Percentiles rank a stretch among this genome's conserved stretches.
These are phyloP conservation scores for Bondarzewia mesenterica DNA, from an alignment of 1,284 basidiomycete species.

Conservation along the genomic window DNA sequence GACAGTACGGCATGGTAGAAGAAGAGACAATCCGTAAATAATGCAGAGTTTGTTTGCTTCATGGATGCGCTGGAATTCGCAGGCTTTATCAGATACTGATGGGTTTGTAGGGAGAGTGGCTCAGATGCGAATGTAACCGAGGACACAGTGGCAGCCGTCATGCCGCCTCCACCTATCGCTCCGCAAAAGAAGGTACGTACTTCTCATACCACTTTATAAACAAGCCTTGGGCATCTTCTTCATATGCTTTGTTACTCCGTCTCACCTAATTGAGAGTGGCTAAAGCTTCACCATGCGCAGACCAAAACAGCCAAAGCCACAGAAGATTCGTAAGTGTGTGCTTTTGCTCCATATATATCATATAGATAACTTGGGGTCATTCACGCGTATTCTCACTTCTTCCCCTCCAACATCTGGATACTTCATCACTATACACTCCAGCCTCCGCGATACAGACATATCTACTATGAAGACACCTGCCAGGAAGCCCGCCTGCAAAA, in stretches of 20 bases:
- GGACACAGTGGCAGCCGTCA: background rate
- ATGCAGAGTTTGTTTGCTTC: background rate
- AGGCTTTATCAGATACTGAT: no score
- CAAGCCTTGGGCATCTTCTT: no score
- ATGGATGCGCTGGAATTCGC: background rate
- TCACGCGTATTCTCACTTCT: no score
- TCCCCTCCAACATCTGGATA: background rate
- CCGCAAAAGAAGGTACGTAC: conserved; percentile 2
- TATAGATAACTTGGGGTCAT: no score
- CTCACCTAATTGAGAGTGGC: no score
- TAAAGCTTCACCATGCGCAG: background rate
- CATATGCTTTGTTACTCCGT: background rate
- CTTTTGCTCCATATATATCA: no score
- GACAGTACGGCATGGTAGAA: background rate
- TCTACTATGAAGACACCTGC: background rate
- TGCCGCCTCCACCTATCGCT: conserved; percentile 5
- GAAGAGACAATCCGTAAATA: conserved; percentile 1
- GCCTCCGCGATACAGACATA: background rate
- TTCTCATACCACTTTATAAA: no score
- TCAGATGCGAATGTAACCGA: background rate
- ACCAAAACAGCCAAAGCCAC: background rate
- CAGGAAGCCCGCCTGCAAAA: background rate
- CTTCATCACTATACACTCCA: background rate
- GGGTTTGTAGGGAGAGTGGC: conserved; percentile 1
- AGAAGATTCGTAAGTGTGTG: background rate